Evolutionary conservation across 2,329 filamentous ascomycete species (phyloP), one percentile per base, ranked within the genome.

Genomic region (Didymella glomerata): DNA sequence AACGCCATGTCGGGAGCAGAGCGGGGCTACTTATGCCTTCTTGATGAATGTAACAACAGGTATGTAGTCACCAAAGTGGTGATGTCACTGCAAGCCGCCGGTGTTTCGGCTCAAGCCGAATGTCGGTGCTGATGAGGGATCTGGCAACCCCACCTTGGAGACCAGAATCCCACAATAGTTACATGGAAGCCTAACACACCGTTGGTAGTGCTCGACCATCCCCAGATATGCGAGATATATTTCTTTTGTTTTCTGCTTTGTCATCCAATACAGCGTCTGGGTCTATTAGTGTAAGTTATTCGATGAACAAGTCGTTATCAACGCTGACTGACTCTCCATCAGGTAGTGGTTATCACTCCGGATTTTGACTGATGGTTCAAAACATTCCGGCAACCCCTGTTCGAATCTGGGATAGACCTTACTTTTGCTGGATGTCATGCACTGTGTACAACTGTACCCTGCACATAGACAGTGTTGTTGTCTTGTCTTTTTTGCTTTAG

Each of bases 321-420:
- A 25, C 13, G 2, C 20, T 8, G 7, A 1, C 32, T 54, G n/a
- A 55, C 60, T 41, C 13, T 1, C 4, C 7, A 2, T 1, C 22
- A 61, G 62, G 66, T 68, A 68, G 66, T 65, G 66, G 66, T 68
- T 60, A 68, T 68, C 66, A 68, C 66, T 68, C 66, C 60, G 61
- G 64, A 68, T 67, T 68, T 66, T 68, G 66, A 68, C 53, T 18
- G 9, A 24, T 48, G 27, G 18, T 55, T 55, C 55, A 47, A 57
- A 61, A 55, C 9, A 20, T 68, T 68, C 66, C 63, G 60, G 68
- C 66, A 67, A 70, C 68, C 68, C 68, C 63, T 65, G 68, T 69
- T 70, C 68, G 68, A 70, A 57, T 66, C 67, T 66, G 61, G 66
- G 66, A 62, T 67, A 62, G 66, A 69, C 66, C 66, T 69, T 20